Evolutionary conservation across 805 yeast genomes (phyloP).

Genomic region (Wickerhamiella azymoides): DNA sequence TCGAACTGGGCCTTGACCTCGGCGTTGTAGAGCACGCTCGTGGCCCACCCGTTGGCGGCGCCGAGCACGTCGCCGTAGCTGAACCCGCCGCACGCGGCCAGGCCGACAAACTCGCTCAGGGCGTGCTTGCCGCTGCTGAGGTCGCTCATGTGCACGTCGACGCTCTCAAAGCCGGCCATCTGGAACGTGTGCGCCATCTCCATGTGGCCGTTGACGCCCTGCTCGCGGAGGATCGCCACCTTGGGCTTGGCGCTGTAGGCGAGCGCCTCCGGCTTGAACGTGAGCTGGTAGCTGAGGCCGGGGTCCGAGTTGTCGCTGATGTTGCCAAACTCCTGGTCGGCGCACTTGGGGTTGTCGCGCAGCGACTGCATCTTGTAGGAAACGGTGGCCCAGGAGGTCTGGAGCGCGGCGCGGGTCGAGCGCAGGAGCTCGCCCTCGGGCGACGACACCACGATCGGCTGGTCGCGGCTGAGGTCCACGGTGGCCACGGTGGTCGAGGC

Average conservation of each 20-base stretch:
- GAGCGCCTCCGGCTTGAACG: slow-evolving; percentile 38
- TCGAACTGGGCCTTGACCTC: slow-evolving; percentile 61
- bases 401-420: slow-evolving; percentile 54
- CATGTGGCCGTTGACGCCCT: slow-evolving; percentile 95
- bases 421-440: slow-evolving; percentile 32
- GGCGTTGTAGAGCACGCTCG: slow-evolving; percentile 77
- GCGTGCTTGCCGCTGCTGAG: slow-evolving; percentile 57
- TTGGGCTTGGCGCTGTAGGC: slow-evolving; percentile 40
- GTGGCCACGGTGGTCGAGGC: slow-evolving; percentile 46
- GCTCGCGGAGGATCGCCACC: slow-evolving; percentile 94
- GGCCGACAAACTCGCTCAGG: slow-evolving; percentile 63
- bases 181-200: slow-evolving; percentile 97
- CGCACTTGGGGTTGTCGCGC: slow-evolving; percentile 87
- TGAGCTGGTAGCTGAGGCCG: slow-evolving; percentile 69
- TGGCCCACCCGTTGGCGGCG: slow-evolving; percentile 99
- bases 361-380: slow-evolving; percentile 80
- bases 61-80: slow-evolving; percentile 98
- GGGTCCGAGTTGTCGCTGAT: slow-evolving; percentile 77
- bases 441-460: slow-evolving; percentile 36
- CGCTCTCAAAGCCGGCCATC: slow-evolving; percentile 86
- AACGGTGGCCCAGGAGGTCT: slow-evolving; percentile 74
- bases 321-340: slow-evolving; percentile 69
- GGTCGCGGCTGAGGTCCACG: slow-evolving; percentile 36
- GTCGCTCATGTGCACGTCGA: slow-evolving; percentile 96
- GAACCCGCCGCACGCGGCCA: slow-evolving; percentile 98